Base-by-base conservation (phyloP, 78 protist species). In the Dictyostelium capitatum region DNA sequence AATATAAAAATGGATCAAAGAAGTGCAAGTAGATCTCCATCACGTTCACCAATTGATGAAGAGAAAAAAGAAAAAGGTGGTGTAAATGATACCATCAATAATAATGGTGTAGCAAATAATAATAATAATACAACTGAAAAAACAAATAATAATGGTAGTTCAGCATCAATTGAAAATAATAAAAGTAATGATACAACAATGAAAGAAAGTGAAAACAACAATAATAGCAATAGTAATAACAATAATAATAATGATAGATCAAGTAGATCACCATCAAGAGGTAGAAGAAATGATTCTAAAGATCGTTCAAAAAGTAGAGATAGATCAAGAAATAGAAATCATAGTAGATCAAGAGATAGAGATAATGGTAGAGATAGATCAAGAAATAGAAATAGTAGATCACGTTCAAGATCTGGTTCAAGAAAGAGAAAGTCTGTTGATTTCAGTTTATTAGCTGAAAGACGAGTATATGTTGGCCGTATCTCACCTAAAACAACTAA, bases 401-500 rank as follows among this genome's bases (percentile, higher is more conserved):
- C 37, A 9, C 51, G 82, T 30, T 72, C 81, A n/a, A 17, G 54
- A 14, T 84, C 91, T 25, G 32, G 81, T 20, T 48, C 67, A 56
- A 59, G 77, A 59, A 69, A 43, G n/a, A n/a, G 77, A 41, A 48
- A n/a, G 41, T 46, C 51, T 5, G 64, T 37, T n/a, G 56, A 59
- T 14, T 53, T 19, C 15, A 37, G 37, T 4, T 48, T 47, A 53
- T 19, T 84, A 41, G 91, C 81, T 28, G 91, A 84, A 43, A 41
- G 91, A 47, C 57, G 91, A 53, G 69, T 84, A 1, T 84, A 84
- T 17, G 75, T 84, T 28, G 91, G 91, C 57, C 43, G 50, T 19
- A 74, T 84, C 77, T 74, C 83, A 5, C 7, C 54, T 9, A 72
- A 62, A 47, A 84, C 91, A 5, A 25, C 65, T 2, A 54, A 28